A percentile compares a stretch with the other conserved stretches of the same genome.
phyloP scores from a whole-genome alignment of 208 protist genomes.

The Blastocrithidia nonstop region DNA sequence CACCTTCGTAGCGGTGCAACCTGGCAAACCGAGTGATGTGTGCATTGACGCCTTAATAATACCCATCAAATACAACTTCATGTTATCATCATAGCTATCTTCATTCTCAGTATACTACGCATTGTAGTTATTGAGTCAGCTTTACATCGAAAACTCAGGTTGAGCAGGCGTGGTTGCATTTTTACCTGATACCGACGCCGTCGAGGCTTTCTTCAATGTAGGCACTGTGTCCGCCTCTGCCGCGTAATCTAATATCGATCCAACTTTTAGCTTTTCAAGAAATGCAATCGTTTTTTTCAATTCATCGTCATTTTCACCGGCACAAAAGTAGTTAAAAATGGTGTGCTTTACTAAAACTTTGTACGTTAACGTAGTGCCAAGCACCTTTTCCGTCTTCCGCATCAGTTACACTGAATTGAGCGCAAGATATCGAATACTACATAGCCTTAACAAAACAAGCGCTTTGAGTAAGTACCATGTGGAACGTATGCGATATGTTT shows the following conservation, averaged over 20 bases:
- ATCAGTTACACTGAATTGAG: slow-evolving; percentile 63
- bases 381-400: slow-evolving; percentile 39
- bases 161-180: slow-evolving; percentile 11
- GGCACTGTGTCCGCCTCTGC: slow-evolving; percentile 86
- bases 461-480: slow-evolving; percentile 62
- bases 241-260: slow-evolving; percentile 90
- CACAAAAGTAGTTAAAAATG: slow-evolving; percentile 92
- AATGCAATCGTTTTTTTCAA: slow-evolving; percentile 47
- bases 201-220: slow-evolving; percentile 47
- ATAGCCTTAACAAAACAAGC: slow-evolving; percentile 51
- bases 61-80: slow-evolving; percentile 85
- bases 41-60: slow-evolving; percentile 77
- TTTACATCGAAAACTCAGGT: slow-evolving; percentile 55
- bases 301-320: slow-evolving; percentile 85
- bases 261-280: slow-evolving; percentile 61
- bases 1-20: slow-evolving; percentile 84
- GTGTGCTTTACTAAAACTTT: slow-evolving; percentile 66
- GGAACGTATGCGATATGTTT: slow-evolving; percentile 46
- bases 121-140: slow-evolving; percentile 37
- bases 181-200: slow-evolving; percentile 25
- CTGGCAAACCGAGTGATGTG: slow-evolving; percentile 27
- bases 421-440: slow-evolving; percentile 45
- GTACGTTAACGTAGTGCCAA: slow-evolving; percentile 67
- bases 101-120: slow-evolving; percentile 58
- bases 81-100: slow-evolving; percentile 76